Evolutionary conservation across 1,284 basidiomycete species (phyloP), one percentile per base, ranked within the genome.

Genomic region (Acaromyces ingoldii): DNA sequence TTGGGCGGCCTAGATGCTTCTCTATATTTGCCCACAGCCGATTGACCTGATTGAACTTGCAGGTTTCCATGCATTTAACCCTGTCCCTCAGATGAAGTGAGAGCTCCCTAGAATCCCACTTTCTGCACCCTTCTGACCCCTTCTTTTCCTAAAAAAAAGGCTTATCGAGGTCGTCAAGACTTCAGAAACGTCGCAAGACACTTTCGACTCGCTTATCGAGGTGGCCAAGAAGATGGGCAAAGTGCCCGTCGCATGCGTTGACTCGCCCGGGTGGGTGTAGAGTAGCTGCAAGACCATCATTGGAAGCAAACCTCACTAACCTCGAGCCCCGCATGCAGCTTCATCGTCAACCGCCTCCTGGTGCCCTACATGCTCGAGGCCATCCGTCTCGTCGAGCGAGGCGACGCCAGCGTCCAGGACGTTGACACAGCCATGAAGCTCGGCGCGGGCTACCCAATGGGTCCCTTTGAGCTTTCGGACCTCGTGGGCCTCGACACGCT

Each of bases 391-490:
- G 76, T 81, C 19, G 81, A 83, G 68, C 77, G 82, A 28, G 81
- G 81, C 13, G 82, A 82, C 49, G 82, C 81, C 0, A 78, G 80
- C 7, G 72, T 79, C 11, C 77, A 81, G 70, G 82, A 83, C 70
- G 78, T 82, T 52, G 82, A 83, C 70, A 79, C 76, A 10, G 82
- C 81, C 31, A 83, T 83, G 82, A 81, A 82, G 73, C 77, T 82
- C 24, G 82, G 82, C 26, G 81, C 81, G 13, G 81, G 81, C 41
- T 69, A 72, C 60, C 71, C 75, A 6, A 74, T 78, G 67, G 76
- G 81, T 61, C 81, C 81, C 24, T 79, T 82, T 63, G 80, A 82
- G 70, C 77, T 83, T 7, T 77, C 80, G 26, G 81, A 82, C 69
- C 79, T 81, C 51, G 79, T 81, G 38, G 81, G 81, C 34, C 75